These are phyloP conservation scores for Fomitopsis betulina DNA, from an alignment of 1,284 basidiomycete species.

Conservation along the genomic window DNA sequence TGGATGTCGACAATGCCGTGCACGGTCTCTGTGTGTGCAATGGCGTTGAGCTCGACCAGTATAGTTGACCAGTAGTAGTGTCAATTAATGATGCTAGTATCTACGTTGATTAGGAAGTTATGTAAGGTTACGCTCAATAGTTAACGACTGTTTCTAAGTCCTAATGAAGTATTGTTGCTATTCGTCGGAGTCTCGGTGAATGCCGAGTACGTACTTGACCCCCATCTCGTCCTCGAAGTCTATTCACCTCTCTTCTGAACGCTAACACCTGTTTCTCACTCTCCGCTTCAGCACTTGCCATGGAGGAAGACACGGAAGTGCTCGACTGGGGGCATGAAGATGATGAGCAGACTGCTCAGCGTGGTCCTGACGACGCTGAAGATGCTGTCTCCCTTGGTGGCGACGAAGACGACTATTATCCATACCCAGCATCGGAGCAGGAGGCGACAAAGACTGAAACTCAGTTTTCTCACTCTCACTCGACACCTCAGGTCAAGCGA, in stretches of 20 bases:
- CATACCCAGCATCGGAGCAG: constrained; percentile 28
- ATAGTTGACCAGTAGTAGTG: too few species aligned
- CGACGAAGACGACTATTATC: constrained; percentile 56
- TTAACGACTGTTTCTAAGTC: too few species aligned
- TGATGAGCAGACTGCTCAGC: constrained; percentile 37
- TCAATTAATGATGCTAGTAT: too few species aligned
- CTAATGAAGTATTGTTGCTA: not conserved
- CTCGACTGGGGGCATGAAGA: constrained; percentile 77
- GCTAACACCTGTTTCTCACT: not conserved
- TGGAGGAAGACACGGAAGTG: constrained; percentile 66
- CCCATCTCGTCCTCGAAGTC: not conserved
- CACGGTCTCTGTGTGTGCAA: not conserved
- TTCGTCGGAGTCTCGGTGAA: constrained; percentile 4
- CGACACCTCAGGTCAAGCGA: constrained; percentile 13
- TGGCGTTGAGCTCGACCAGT: too few species aligned
- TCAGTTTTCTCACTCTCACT: constrained; percentile 11
- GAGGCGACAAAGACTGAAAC: constrained; percentile 11
- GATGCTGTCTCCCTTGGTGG: constrained; percentile 70
- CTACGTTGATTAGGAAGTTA: too few species aligned
- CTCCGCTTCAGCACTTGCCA: constrained; percentile 22
- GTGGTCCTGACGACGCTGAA: constrained; percentile 47
- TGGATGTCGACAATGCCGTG: not conserved
- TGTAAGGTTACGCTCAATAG: not conserved
- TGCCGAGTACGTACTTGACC: constrained; percentile 3
- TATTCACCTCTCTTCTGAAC: not conserved